Percentiles rank a stretch among this genome's conserved stretches.
Evolutionary conservation across 495 filamentous ascomycete species (phyloP).

Genomic region (Aspergillus asperescens): DNA sequence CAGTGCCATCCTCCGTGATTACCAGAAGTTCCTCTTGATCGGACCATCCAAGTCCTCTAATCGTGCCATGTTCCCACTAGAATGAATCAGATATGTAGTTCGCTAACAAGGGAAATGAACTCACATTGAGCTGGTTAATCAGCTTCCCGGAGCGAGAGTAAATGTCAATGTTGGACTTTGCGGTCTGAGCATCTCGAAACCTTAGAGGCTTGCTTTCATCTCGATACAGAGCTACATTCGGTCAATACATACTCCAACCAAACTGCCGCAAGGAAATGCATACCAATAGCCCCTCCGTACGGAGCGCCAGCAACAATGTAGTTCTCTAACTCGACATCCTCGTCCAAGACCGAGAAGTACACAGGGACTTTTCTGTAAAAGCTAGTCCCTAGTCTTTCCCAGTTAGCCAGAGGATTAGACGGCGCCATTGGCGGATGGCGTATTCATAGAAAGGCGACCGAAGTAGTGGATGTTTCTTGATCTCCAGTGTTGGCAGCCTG

Average conservation of each 20-base stretch:
- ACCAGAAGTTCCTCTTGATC: slow-evolving; percentile 92
- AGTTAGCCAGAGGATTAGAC: slow-evolving; percentile 73
- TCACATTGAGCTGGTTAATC: slow-evolving; percentile 63
- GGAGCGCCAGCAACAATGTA: slow-evolving; percentile 89
- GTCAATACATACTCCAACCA: slow-evolving; percentile 15
- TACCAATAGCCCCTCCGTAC: slow-evolving; percentile 92
- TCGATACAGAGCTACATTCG: slow-evolving; percentile 67
- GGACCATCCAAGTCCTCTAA: slow-evolving; percentile 91
- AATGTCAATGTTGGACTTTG: slow-evolving; percentile 84
- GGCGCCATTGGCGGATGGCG: slow-evolving; percentile 34
- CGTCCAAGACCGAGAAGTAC: slow-evolving; percentile 87
- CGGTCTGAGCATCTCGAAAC: slow-evolving; percentile 62
- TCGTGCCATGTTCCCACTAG: slow-evolving; percentile 85
- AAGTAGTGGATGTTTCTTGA: neutral
- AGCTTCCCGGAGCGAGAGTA: slow-evolving; percentile 89
- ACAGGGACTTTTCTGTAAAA: slow-evolving; percentile 93
- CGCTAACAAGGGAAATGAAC: slow-evolving; percentile 8
- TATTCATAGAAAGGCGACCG: neutral
- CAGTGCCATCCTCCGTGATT: slow-evolving; percentile 82
- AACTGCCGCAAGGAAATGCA: slow-evolving; percentile 12
- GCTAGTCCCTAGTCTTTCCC: slow-evolving; percentile 84
- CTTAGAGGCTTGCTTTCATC: slow-evolving; percentile 80
- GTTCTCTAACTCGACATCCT: slow-evolving; percentile 90
- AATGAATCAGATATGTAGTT: slow-evolving; percentile 15
- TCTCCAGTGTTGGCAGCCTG: slow-evolving; percentile 10